Evolutionary conservation across 805 yeast species (phyloP), one percentile per base, ranked within the genome.

Genomic region (Teunomyces lycoperdinae): DNA sequence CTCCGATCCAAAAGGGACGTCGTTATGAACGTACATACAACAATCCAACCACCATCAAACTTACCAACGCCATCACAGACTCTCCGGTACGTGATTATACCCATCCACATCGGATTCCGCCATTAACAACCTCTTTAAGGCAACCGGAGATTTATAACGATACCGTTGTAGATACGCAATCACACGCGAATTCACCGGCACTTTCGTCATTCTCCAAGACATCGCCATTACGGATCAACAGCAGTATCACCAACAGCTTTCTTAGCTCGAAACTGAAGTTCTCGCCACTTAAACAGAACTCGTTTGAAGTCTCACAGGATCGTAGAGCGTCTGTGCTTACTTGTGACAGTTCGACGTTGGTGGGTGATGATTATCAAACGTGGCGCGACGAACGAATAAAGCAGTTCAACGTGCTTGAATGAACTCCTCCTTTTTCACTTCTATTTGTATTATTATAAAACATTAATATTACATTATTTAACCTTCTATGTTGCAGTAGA

Each of bases 331-430:
- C 66, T 46, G 47, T 54, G 13, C 52, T 50, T n/a, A 59, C 67
- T 31, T 52, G 64, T 30, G 73, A 72, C 32, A 67, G 64, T 38
- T 70, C 76, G 2, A 68, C 74, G 2, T 58, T 70, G 14, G 58
- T 69, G 29, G 73, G 73, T 4, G 76, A 69, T 35, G 77, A 73
- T 29, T 73, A 70, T 51, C 64, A 63, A 47, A 55, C 50, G 7
- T 73, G 78, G 78, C 58, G 74, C 43, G 64, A 64, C 17, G 75
- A 70, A 47, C 57, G 62, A 43, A 68, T 73, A 39, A 57, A 51
- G 35, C 59, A 48, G 46, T 49, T 51, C 14, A 53, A 53, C 27
- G n/a, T 28, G 29, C 30, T 38, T 26, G 41, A 38, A 26, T 38
- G n/a, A 36, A 17, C 9, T 16, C 13, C 4, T 6, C 38, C 7